phyloP scores from a whole-genome alignment of 331 rosid species.

The Stylosanthes scabra region DNA sequence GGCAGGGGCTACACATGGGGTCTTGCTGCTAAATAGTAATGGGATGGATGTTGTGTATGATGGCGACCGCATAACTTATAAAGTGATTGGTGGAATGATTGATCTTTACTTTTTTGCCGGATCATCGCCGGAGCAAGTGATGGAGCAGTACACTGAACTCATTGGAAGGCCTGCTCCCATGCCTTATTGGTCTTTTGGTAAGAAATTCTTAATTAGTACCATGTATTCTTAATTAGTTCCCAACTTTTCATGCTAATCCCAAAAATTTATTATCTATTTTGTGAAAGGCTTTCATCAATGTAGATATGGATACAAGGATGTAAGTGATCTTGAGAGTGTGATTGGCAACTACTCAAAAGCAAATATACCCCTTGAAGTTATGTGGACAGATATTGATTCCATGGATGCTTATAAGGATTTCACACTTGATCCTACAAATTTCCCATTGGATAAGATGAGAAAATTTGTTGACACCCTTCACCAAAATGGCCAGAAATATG shows the following conservation, averaged over 20 bases:
- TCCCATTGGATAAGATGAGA: conserved; percentile 68
- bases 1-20: no score
- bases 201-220: no score
- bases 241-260: not conserved
- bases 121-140: no score
- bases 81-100: no score
- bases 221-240: no score
- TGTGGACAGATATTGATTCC: conserved; percentile 94
- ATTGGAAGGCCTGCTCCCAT: no score
- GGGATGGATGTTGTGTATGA: no score
- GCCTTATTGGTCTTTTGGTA: no score
- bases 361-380: conserved; percentile 84
- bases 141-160: no score
- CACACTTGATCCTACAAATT: conserved; percentile 87
- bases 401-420: conserved; percentile 93
- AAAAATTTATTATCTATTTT: conserved; percentile 4
- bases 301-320: conserved; percentile 77
- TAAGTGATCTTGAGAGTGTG: conserved; percentile 63
- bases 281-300: conserved; percentile 91
- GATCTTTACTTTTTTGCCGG: no score
- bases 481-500: conserved; percentile 77
- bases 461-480: conserved; percentile 63
- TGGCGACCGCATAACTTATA: no score
- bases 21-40: no score
- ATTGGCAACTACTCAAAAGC: conserved; percentile 76